Conservation (phyloP, 2,329 filamentous ascomycete genomes). For the Fusarium hainanense region DNA sequence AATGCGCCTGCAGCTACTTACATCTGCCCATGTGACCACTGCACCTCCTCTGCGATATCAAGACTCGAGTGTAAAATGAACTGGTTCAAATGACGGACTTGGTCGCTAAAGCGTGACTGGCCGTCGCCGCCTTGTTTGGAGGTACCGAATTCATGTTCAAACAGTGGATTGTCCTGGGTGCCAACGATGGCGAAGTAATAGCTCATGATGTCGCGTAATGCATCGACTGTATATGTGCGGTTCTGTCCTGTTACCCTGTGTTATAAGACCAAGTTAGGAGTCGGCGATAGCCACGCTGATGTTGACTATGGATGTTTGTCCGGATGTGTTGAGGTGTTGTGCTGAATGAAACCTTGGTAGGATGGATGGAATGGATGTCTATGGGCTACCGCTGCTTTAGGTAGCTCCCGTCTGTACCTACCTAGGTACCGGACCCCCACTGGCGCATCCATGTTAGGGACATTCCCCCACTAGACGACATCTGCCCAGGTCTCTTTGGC, state of each 20-base stretch:
- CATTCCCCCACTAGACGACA: constrained; percentile 8
- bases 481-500: background rate
- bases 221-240: constrained; percentile 38
- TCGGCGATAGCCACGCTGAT: constrained; percentile 5
- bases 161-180: constrained; percentile 94
- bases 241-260: background rate
- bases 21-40: constrained; percentile 91
- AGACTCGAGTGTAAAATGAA: constrained; percentile 95
- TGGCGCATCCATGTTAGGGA: background rate
- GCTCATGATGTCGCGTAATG: constrained; percentile 73
- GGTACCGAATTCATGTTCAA: constrained; percentile 96
- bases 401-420: background rate
- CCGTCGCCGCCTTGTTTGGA: constrained; percentile 97
- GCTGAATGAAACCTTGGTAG: background rate
- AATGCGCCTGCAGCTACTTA: constrained; percentile 54
- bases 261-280: background rate
- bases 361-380: constrained; percentile 2
- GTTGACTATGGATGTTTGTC: background rate
- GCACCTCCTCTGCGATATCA: constrained; percentile 95
- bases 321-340: background rate
- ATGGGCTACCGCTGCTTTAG: background rate
- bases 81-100: constrained; percentile 93
- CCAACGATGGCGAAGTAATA: constrained; percentile 99
- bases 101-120: constrained; percentile 85
- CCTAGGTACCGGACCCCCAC: background rate